Evolutionary conservation across 345 rosid species (phyloP).

Genomic region (Populus pruinosa): DNA sequence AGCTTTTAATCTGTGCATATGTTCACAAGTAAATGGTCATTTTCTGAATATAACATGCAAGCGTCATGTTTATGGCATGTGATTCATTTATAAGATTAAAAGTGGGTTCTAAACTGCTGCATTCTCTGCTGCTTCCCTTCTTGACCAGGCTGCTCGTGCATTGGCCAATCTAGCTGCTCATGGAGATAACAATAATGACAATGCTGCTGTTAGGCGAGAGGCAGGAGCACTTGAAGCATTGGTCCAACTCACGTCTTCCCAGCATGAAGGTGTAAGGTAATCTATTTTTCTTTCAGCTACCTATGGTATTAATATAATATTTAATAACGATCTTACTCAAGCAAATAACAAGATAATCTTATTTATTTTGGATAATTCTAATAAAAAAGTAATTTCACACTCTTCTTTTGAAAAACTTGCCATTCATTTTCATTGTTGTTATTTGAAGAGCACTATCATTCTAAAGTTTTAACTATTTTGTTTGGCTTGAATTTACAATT

Average conservation of each 20-base stretch:
- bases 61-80: background rate
- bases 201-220: slow-evolving; percentile 37
- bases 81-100: background rate
- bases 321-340: background rate
- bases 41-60: background rate
- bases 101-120: background rate
- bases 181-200: slow-evolving; percentile 34
- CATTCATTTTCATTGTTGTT: background rate
- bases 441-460: background rate
- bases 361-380: background rate
- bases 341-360: background rate
- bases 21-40: background rate
- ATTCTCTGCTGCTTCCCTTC: too few species aligned
- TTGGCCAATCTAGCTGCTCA: slow-evolving; percentile 41
- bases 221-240: slow-evolving; percentile 34
- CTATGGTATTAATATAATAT: background rate
- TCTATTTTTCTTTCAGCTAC: background rate
- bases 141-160: slow-evolving; percentile 32
- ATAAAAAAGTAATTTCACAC: background rate
- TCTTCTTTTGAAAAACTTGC: background rate
- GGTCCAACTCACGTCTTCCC: slow-evolving; percentile 32
- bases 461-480: background rate
- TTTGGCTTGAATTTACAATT: background rate
- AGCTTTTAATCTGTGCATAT: background rate
- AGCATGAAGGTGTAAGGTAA: slow-evolving; percentile 42